phyloP scores from a whole-genome alignment of 2,329 filamentous ascomycete genomes.

The Verticillium dahliae region DNA sequence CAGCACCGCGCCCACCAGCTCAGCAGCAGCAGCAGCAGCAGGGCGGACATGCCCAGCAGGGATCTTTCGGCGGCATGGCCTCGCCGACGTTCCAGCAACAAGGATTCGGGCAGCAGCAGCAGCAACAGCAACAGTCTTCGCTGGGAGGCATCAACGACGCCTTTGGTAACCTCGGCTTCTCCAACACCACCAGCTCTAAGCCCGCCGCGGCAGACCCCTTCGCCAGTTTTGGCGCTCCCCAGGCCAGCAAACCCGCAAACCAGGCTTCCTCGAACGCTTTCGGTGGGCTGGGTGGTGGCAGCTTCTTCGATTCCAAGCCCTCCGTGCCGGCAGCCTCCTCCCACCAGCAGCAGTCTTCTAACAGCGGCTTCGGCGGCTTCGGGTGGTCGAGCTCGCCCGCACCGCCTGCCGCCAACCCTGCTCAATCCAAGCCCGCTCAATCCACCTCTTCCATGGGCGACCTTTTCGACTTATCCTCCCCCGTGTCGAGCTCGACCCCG shows the following conservation, averaged over 20 bases:
- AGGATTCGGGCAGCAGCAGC: slow-evolving; percentile 27
- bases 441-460: slow-evolving; percentile 59
- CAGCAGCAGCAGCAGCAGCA: slow-evolving; percentile 28
- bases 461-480: slow-evolving; percentile 69
- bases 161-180: slow-evolving; percentile 46
- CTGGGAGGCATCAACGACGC: slow-evolving; percentile 70
- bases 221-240: slow-evolving; percentile 45
- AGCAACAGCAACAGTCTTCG: slow-evolving; percentile 32
- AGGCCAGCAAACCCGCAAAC: slow-evolving; percentile 24
- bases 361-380: slow-evolving; percentile 61
- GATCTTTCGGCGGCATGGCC: slow-evolving; percentile 62
- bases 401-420: slow-evolving; percentile 5
- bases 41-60: slow-evolving; percentile 46
- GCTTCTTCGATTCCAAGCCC: slow-evolving; percentile 77
- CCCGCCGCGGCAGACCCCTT: slow-evolving; percentile 48
- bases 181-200: slow-evolving; percentile 35
- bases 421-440: slow-evolving; percentile 33
- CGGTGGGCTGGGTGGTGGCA: slow-evolving; percentile 58
- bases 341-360: slow-evolving; percentile 46
- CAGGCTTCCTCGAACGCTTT: slow-evolving; percentile 35
- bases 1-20: slow-evolving; percentile 69
- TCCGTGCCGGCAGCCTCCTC: slow-evolving; percentile 44
- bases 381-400: slow-evolving; percentile 49
- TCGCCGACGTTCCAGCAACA: slow-evolving; percentile 34
- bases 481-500: slow-evolving; percentile 32